These are phyloP conservation scores for Stipa capillata DNA, from an alignment of 176 grass and related monocot species.

Conservation along the genomic window DNA sequence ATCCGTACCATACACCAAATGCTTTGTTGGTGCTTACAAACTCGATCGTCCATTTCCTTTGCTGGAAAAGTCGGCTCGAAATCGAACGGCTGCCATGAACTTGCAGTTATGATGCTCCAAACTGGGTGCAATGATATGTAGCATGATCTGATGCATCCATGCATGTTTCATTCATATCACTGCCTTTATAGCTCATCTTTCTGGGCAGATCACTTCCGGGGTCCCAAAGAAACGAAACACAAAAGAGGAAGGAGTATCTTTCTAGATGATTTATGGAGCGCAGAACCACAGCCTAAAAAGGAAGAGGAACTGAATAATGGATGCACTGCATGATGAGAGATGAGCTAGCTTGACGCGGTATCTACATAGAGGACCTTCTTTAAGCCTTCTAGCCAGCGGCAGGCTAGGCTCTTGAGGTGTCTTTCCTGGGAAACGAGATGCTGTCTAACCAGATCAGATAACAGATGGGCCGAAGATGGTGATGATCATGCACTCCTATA, in stretches of 20 bases:
- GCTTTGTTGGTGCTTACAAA: background rate
- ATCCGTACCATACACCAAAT: background rate
- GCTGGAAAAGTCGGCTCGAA: background rate
- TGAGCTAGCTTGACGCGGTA: background rate
- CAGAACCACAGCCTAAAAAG: background rate
- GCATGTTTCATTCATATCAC: background rate
- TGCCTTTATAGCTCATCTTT: background rate
- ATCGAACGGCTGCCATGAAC: background rate
- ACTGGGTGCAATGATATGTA: slow-evolving; percentile 4
- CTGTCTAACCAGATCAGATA: slow-evolving; percentile 17
- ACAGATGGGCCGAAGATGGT: background rate
- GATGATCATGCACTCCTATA: background rate
- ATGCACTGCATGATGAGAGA: background rate
- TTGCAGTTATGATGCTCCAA: background rate
- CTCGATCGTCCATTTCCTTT: background rate
- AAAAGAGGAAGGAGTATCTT: background rate
- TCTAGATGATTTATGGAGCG: background rate
- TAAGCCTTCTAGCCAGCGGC: background rate
- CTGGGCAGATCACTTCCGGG: background rate
- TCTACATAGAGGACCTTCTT: background rate
- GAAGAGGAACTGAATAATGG: background rate
- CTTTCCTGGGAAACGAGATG: slow-evolving; percentile 17
- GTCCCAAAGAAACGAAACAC: background rate
- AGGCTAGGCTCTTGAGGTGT: background rate
- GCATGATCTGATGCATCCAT: background rate